phyloP scores from a whole-genome alignment of 345 rosid genomes.

The Melaleuca quinquenervia region DNA sequence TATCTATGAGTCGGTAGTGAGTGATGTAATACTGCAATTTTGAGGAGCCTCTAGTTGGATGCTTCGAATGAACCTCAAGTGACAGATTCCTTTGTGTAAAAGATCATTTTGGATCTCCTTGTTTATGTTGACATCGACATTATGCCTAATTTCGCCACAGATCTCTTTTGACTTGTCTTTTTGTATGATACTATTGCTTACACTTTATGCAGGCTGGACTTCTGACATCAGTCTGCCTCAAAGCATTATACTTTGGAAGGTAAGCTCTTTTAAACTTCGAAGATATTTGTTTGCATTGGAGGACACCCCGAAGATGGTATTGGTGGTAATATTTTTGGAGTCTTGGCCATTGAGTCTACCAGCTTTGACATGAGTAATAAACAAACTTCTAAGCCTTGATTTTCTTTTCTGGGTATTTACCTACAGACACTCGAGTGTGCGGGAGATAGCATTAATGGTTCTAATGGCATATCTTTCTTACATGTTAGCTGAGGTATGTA shows the following conservation, averaged over 20 bases:
- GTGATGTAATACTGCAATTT: not conserved
- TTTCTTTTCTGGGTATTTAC: not conserved
- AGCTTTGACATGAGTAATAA: not conserved
- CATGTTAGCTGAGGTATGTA: slow-evolving; percentile 72
- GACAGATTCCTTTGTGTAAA: not conserved
- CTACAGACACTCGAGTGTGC: slow-evolving; percentile 64
- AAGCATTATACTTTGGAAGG: slow-evolving; percentile 62
- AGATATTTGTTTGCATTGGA: not conserved
- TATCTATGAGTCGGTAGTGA: not conserved
- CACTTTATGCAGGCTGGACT: slow-evolving; percentile 47
- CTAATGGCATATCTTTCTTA: slow-evolving; percentile 88
- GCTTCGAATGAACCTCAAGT: not conserved
- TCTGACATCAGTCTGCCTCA: slow-evolving; percentile 53
- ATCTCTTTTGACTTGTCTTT: not conserved
- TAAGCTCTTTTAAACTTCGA: slow-evolving; percentile 1
- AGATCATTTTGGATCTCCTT: not conserved
- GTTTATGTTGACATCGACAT: not conserved
- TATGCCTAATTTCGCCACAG: not conserved
- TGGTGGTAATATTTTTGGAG: not conserved
- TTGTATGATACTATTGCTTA: not conserved
- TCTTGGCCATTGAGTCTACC: not conserved
- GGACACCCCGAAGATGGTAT: not conserved
- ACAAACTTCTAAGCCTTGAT: not conserved
- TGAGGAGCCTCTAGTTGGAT: not conserved
- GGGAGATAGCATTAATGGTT: slow-evolving; percentile 66